Base-by-base conservation (phyloP, 202 grass and related monocot species). In the Brachypodium distachyon region DNA sequence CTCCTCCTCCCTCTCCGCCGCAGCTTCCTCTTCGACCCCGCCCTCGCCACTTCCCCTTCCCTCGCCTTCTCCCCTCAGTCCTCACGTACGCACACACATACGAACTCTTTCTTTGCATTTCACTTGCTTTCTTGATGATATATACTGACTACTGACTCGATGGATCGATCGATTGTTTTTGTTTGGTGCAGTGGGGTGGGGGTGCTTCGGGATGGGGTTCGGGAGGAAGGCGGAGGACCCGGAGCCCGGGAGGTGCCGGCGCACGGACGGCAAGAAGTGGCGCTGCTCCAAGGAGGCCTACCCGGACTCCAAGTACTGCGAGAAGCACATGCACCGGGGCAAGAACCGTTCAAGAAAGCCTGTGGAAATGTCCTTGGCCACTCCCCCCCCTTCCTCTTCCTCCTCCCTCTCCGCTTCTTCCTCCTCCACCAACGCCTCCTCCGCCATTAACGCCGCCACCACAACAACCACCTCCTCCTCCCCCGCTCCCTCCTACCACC, bases 261-360 rank as follows among this genome's bases (percentile, higher is more conserved):
- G 93, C 4, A 97, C 93, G 4, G 93, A 97, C 48, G 93, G 93
- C 37, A 97, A 97, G 86, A 97, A 97, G 85, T 97, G 94, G 94
- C 87, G 94, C 3, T 97, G 94, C 84, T 89, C 94, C 66, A 97
- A 91, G 67, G 94, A 97, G 51, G 94, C 94, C 0, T 97, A 93
- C 73, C 86, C 94, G 17, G 91, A 91, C 76, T 97, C 94, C 28
- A 97, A 97, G 74, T 97, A 97, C 81, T 97, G 94, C 36, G 94
- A 97, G 91, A 97, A 91, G 71, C 94, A 97, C 83, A 97, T 93
- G 94, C 94, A 97, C 86, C 82, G 94, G 17, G 94, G 94, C 84
- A 97, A 97, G 86, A 97, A 97, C 84, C 94, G 94, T 90, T 93
- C 94, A 87, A 97, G 91, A 93, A 97, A 97, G 94, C 88, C 94